A percentile compares a stretch with the other conserved stretches of the same genome.
These are phyloP conservation scores for Aureobasidium sp. DNA, from an alignment of 2,329 filamentous ascomycete species.

Conservation along the genomic window DNA sequence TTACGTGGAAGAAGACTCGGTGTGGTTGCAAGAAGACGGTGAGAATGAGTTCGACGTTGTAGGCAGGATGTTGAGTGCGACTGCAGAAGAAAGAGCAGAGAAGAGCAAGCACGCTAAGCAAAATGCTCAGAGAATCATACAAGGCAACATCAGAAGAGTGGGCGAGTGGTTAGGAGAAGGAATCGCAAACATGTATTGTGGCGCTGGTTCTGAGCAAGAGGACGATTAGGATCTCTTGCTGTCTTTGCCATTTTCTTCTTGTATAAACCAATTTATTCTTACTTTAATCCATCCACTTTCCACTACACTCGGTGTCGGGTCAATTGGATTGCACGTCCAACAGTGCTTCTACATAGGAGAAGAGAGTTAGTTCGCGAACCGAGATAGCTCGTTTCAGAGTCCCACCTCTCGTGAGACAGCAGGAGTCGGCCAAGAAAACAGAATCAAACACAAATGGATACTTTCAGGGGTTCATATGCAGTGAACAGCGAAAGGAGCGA, in stretches of 20 bases:
- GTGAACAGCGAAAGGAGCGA: neutral
- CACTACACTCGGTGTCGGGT: no score
- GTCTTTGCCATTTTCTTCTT: neutral
- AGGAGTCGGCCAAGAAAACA: neutral
- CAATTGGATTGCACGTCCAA: no score
- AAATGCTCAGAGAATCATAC: neutral
- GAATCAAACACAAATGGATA: no score
- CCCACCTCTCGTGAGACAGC: neutral
- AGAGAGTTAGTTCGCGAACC: neutral
- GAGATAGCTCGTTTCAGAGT: neutral
- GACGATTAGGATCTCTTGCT: neutral
- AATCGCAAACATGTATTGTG: neutral
- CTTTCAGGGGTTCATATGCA: neutral
- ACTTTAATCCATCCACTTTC: neutral
- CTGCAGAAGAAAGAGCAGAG: slow-evolving; percentile 40
- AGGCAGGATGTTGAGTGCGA: slow-evolving; percentile 19
- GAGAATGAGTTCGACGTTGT: slow-evolving; percentile 24
- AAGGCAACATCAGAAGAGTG: slow-evolving; percentile 3
- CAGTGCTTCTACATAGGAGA: no score
- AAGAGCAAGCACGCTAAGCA: slow-evolving; percentile 11
- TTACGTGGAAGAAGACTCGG: slow-evolving; percentile 21
- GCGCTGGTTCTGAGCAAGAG: neutral
- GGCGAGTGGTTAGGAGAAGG: slow-evolving; percentile 6
- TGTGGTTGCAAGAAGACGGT: slow-evolving; percentile 20
- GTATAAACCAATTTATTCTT: neutral